Evolutionary conservation across 2,329 filamentous ascomycete species (phyloP).

Genomic region (Sporothrix inflata): DNA sequence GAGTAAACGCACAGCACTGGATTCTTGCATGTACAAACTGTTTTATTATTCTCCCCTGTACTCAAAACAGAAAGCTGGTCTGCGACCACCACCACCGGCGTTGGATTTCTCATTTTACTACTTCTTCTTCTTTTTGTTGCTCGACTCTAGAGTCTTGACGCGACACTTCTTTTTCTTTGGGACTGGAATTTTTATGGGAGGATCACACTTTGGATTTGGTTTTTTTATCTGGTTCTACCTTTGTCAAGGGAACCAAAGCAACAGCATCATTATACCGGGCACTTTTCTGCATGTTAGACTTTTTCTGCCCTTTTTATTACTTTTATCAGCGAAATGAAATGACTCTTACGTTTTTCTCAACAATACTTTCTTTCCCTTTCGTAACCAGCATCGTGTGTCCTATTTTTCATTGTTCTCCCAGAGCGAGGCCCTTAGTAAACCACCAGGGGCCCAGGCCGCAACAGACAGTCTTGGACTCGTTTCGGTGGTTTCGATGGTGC

Average conservation of each 20-base stretch:
- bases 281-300: slow-evolving; percentile 4
- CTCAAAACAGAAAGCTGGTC: slow-evolving; percentile 1
- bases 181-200: not conserved
- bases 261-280: slow-evolving; percentile 21
- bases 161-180: not conserved
- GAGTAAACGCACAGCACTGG: slow-evolving; percentile 23
- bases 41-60: too few species aligned
- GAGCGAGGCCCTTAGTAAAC: not conserved
- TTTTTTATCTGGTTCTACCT: not conserved
- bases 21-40: not conserved
- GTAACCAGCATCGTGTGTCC: not conserved
- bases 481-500: not conserved
- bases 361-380: not conserved
- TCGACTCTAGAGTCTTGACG: not conserved
- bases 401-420: not conserved
- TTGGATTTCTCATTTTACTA: not conserved
- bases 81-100: not conserved
- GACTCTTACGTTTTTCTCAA: not conserved
- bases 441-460: not conserved
- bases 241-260: not conserved
- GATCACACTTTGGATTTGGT: not conserved
- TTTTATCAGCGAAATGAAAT: slow-evolving; percentile 6
- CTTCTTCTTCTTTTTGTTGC: slow-evolving; percentile 1
- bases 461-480: not conserved
- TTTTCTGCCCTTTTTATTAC: not conserved